Evolutionary conservation across 1,139 yeast species (phyloP).

Genomic region (Yamadazyma trypodendri): DNA sequence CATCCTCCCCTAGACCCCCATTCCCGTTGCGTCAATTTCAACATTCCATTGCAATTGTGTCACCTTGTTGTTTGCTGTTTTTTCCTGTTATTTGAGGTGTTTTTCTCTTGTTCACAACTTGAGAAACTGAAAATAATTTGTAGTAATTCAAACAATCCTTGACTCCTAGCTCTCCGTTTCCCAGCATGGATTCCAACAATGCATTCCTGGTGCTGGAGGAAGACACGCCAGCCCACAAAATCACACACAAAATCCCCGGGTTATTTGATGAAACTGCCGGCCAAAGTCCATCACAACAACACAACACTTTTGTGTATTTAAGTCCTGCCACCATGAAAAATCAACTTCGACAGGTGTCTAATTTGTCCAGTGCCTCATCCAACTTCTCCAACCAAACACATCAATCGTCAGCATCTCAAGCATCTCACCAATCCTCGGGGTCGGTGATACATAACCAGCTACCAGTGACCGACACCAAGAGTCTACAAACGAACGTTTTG

Average conservation of each 20-base stretch:
- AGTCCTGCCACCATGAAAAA: slow-evolving; percentile 1
- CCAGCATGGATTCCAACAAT: not conserved
- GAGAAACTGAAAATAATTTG: slow-evolving; percentile 1
- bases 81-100: not conserved
- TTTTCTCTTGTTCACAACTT: not conserved
- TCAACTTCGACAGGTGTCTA: slow-evolving; percentile 6
- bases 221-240: not conserved
- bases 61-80: too few relatives aligned
- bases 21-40: too few relatives aligned
- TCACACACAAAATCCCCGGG: not conserved
- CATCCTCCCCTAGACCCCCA: too few relatives aligned
- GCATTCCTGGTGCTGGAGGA: not conserved
- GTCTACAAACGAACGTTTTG: slow-evolving; percentile 11
- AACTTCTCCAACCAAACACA: slow-evolving; percentile 27
- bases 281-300: not conserved
- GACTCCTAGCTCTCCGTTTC: too few relatives aligned
- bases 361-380: slow-evolving; percentile 18
- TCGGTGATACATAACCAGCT: slow-evolving; percentile 9
- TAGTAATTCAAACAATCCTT: too few relatives aligned
- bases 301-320: slow-evolving; percentile 1
- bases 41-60: too few relatives aligned
- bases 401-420: slow-evolving; percentile 17
- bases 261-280: not conserved
- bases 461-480: not conserved
- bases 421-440: slow-evolving; percentile 10